Base-by-base conservation (phyloP, 495 filamentous ascomycete species). In the Pyrenula massariospora region DNA sequence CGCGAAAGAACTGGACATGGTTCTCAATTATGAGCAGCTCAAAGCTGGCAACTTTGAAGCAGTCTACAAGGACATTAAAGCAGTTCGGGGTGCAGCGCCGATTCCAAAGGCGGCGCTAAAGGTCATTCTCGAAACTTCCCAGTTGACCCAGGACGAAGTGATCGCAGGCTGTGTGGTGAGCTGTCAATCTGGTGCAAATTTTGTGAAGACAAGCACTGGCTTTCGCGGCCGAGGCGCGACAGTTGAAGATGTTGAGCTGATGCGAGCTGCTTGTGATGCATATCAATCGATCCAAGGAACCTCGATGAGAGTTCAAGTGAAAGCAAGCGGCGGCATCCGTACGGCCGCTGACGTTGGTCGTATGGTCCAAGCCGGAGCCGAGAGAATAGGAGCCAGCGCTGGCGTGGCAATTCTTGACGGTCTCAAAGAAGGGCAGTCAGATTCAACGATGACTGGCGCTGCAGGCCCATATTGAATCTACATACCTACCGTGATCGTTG, bases 201-300 rank as follows among this genome's bases (percentile, higher is more conserved):
- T 77, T 55, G 77, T 88, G 51, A 88, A 88, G 69, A 87, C 85
- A 11, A 84, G 80, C 53, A 87, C 85, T 2, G 85, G 85, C 2
- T 86, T 86, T 66, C 73, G 74, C 57, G 85, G 84, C 2, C 70
- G 69, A 15, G 82, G 81, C 10, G 84, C 85, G 23, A 75, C 66
- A 25, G 63, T 72, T 3, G 73, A 78, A 50, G 66, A 81, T 64
- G 81, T 88, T 22, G 63, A 66, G 24, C 62, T 83, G 21, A 88
- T 88, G 84, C 71, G 70, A 42, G 66, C 65, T 24, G 70, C 73
- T 8, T 64, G 68, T 54, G 66, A 62, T 25, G 60, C 62, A 42
- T 60, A 53, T 49, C 61, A 69, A 3, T 53, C 54, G 21, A 64
- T 64, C 8, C 59, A 68, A 49, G 1, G 58, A n/a, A 66, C 76